Percentiles rank a stretch among this genome's conserved stretches.
Conservation (phyloP, 208 protist species). For the Kentomonas sorsogonicus region DNA sequence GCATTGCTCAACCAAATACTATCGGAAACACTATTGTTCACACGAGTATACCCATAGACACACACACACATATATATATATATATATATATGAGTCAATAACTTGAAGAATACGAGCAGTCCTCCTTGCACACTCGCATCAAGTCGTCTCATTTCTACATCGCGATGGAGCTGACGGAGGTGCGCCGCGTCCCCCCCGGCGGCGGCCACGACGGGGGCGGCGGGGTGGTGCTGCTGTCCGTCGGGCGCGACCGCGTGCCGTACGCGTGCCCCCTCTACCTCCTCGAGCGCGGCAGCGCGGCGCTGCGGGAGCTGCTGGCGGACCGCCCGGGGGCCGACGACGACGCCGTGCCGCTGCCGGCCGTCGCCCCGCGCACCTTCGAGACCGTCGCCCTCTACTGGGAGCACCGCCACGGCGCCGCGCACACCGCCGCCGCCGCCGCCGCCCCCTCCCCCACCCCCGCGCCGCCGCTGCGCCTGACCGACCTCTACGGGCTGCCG, state of each 20-base stretch:
- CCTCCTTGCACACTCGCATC: no score
- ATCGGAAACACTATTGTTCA: no score
- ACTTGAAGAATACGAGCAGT: no score
- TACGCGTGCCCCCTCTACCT: constrained; percentile 41
- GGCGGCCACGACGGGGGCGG: neutral
- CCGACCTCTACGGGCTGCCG: constrained; percentile 50
- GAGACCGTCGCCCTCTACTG: constrained; percentile 52
- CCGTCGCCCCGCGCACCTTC: constrained; percentile 30
- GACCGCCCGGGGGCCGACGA: constrained; percentile 3
- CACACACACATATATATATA: no score
- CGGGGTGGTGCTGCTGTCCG: neutral
- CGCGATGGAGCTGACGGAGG: neutral
- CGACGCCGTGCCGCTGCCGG: constrained; percentile 26
- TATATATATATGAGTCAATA: no score
- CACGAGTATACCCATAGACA: no score
- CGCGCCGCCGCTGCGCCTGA: neutral
- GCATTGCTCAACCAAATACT: no score
- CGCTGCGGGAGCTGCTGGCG: constrained; percentile 35
- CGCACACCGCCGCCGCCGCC: neutral
- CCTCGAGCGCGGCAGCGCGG: constrained; percentile 23
- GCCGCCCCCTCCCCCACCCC: neutral
- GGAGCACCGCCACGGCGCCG: constrained; percentile 62
- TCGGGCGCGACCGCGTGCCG: neutral
- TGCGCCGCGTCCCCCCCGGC: neutral
- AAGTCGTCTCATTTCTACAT: no score